These are phyloP conservation scores for Sphaerulina populicola DNA, from an alignment of 2,329 filamentous ascomycete genomes.

Conservation along the genomic window DNA sequence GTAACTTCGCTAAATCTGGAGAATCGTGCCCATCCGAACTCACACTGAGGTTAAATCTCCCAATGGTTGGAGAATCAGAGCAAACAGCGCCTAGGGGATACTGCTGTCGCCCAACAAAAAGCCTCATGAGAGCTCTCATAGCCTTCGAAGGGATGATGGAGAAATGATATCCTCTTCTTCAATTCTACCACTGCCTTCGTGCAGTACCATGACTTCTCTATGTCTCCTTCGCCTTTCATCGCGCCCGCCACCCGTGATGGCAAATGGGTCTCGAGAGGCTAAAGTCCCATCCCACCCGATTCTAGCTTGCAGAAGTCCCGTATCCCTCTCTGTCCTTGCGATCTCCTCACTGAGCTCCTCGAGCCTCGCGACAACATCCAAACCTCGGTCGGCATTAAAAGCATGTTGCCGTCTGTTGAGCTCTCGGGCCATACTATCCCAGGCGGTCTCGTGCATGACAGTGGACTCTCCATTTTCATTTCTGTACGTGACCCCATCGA, in stretches of 20 bases:
- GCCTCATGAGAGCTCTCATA: background rate
- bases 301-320: constrained; percentile 56
- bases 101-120: too few relatives aligned
- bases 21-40: too few relatives aligned
- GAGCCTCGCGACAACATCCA: constrained; percentile 9
- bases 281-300: constrained; percentile 14
- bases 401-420: constrained; percentile 1
- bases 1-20: too few relatives aligned
- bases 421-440: constrained; percentile 7
- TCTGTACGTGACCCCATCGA: background rate
- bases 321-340: constrained; percentile 14
- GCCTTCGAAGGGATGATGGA: constrained; percentile 1
- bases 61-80: too few relatives aligned
- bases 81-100: too few relatives aligned
- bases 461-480: constrained; percentile 5
- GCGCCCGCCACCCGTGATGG: constrained; percentile 47
- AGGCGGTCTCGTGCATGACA: constrained; percentile 7
- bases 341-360: constrained; percentile 15
- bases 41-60: too few relatives aligned
- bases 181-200: constrained; percentile 62
- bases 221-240: constrained; percentile 58
- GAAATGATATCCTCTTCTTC: constrained; percentile 59
- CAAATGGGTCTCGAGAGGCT: background rate
- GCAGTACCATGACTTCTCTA: constrained; percentile 83
- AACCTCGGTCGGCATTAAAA: constrained; percentile 3